phyloP scores from a whole-genome alignment of 495 filamentous ascomycete genomes.

The Penicillium dipodomyicola region DNA sequence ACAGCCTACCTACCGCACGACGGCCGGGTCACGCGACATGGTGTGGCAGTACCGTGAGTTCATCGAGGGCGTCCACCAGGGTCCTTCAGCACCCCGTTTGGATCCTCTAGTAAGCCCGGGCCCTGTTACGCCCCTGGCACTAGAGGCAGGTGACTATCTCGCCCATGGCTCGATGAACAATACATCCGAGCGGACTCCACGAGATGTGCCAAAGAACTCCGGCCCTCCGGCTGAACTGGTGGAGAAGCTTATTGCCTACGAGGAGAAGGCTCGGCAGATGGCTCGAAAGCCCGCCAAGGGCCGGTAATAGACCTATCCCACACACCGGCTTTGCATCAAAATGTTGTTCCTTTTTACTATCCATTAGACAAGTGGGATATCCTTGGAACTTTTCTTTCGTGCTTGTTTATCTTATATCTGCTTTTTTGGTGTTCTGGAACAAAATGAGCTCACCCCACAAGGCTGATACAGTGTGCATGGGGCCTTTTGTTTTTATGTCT shows the following conservation, averaged over 20 bases:
- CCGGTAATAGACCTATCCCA: constrained; percentile 24
- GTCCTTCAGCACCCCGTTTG: constrained; percentile 61
- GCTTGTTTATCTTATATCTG: constrained; percentile 5
- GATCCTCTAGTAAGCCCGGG: constrained; percentile 71
- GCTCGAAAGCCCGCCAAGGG: constrained; percentile 35
- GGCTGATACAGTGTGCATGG: constrained; percentile 8
- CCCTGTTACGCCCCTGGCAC: constrained; percentile 71
- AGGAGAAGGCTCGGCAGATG: constrained; percentile 40
- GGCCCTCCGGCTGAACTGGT: constrained; percentile 36
- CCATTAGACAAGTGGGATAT: not conserved
- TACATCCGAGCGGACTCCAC: constrained; percentile 21
- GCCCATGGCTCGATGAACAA: constrained; percentile 35
- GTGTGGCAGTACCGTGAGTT: constrained; percentile 43
- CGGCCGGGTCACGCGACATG: constrained; percentile 37
- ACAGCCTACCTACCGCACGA: constrained; percentile 34
- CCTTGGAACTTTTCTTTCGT: not conserved
- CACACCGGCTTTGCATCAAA: constrained; percentile 3
- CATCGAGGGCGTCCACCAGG: constrained; percentile 36
- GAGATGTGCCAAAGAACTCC: constrained; percentile 20
- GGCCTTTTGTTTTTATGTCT: constrained; percentile 3
- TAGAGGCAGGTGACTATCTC: constrained; percentile 60
- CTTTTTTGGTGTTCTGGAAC: constrained; percentile 17
- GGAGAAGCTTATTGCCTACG: constrained; percentile 38
- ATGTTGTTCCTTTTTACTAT: not conserved
- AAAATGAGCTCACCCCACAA: constrained; percentile 12